Base-by-base conservation (phyloP, 805 yeast genomes). In the Kodamaea laetipori region DNA sequence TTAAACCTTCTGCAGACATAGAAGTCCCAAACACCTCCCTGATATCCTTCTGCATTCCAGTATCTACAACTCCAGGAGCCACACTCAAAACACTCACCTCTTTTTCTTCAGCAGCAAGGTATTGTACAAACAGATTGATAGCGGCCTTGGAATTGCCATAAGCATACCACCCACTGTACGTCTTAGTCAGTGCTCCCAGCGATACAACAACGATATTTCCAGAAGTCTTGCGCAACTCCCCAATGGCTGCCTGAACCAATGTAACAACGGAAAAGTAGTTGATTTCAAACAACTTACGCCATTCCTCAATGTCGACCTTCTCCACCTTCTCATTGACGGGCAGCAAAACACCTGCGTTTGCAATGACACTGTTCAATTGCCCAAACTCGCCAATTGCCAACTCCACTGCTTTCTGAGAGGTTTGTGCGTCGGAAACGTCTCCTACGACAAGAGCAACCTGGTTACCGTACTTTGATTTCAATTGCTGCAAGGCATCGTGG, bases 41-140 rank as follows among this genome's bases (percentile, higher is more conserved):
- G 45, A 92, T 90, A 43, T 80, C 83, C 6, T 51, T 60, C 66
- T 94, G 98, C 98, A 94, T 92, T 15, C 70, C 71, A 1, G 99
- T 92, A 58, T 88, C 88, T 1, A 94, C 97, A 1, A 89, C 95
- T 3, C 99, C 98, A 0, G 98, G 98, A 0, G 96, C 97, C 17
- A 94, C 74, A 0, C 97, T 73, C 8, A 90, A 66, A 3, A 84
- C 70, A 26, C 67, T 63, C n/a, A 89, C 65, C 11, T 53, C 58
- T 0, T 67, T 72, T 58, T 86, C 90, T 55, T 90, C 97, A 4
- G 66, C 69, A 1, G 87, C 84, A 11, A 92, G 60, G 10, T 86
- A 79, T 37, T 67, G 57, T 5, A 87, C 81, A 41, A 89, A 75
- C 54, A 84, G 90, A 61, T 92, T 90, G 39, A 92, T 59, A 0